These are phyloP conservation scores for Phoma sp. DNA, from an alignment of 2,329 filamentous ascomycete genomes.

Conservation along the genomic window DNA sequence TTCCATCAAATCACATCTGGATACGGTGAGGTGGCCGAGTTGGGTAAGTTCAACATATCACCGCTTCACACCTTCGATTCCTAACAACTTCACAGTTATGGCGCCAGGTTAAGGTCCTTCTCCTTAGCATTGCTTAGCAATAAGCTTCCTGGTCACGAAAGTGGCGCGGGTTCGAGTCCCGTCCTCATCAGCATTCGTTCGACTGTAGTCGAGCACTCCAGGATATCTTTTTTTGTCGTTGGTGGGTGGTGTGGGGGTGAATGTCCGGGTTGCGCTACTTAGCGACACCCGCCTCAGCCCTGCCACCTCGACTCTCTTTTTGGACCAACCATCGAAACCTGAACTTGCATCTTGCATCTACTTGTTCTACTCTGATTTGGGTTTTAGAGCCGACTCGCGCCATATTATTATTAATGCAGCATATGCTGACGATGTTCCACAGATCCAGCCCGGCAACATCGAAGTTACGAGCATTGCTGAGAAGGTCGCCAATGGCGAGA, in stretches of 20 bases:
- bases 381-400: neutral
- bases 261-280: slow-evolving; percentile 14
- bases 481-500: slow-evolving; percentile 84
- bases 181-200: slow-evolving; percentile 50
- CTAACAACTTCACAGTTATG: slow-evolving; percentile 29
- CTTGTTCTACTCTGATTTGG: neutral
- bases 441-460: slow-evolving; percentile 81
- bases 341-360: neutral
- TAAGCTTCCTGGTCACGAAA: slow-evolving; percentile 48
- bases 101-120: slow-evolving; percentile 41
- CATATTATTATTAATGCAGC: neutral
- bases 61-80: neutral
- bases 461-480: slow-evolving; percentile 78
- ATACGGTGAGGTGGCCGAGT: slow-evolving; percentile 27
- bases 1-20: slow-evolving; percentile 19
- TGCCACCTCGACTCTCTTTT: slow-evolving; percentile 2
- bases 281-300: slow-evolving; percentile 4
- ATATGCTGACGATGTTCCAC: slow-evolving; percentile 18
- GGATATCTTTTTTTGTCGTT: slow-evolving; percentile 33
- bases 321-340: neutral
- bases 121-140: slow-evolving; percentile 26
- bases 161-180: slow-evolving; percentile 52
- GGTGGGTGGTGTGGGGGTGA: slow-evolving; percentile 12
- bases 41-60: slow-evolving; percentile 6
- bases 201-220: slow-evolving; percentile 27